Conservation (phyloP, 2,329 filamentous ascomycete species). For the Lomentospora prolificans region DNA sequence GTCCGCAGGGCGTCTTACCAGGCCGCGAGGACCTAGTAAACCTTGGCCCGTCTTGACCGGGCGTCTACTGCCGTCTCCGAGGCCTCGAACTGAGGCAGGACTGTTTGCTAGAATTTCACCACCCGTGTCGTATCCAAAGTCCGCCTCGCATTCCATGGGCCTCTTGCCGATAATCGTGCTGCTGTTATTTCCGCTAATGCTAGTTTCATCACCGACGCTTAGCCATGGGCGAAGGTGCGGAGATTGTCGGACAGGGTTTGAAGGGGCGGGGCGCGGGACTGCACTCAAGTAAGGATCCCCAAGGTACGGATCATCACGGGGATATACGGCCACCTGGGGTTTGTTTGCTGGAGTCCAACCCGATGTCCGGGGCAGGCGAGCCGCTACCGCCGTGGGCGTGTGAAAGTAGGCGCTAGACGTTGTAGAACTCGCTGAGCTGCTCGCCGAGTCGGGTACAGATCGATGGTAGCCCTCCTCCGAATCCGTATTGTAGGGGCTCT, state of each 20-base stretch:
- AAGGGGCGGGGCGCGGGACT: constrained; percentile 26
- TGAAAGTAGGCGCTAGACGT: neutral
- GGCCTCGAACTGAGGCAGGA: neutral
- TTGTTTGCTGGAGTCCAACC: constrained; percentile 21
- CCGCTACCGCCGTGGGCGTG: neutral
- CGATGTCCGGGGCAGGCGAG: constrained; percentile 10
- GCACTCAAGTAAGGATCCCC: constrained; percentile 34
- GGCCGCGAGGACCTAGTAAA: neutral
- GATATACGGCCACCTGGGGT: constrained; percentile 6
- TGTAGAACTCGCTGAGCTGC: neutral
- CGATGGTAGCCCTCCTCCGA: constrained; percentile 25
- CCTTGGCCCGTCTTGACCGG: neutral
- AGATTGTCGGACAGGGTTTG: constrained; percentile 2
- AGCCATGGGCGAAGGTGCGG: neutral
- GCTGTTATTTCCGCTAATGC: neutral
- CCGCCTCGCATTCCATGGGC: neutral
- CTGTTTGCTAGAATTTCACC: constrained; percentile 3
- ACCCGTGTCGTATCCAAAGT: neutral
- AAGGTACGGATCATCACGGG: constrained; percentile 12
- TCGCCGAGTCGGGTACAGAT: neutral
- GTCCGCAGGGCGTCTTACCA: neutral
- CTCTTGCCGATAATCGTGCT: constrained; percentile 3
- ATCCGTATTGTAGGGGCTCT: constrained; percentile 29
- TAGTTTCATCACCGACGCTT: neutral
- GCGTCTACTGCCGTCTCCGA: neutral